Conservation (phyloP, 2,329 filamentous ascomycete species). For the Alternaria gaisen region DNA sequence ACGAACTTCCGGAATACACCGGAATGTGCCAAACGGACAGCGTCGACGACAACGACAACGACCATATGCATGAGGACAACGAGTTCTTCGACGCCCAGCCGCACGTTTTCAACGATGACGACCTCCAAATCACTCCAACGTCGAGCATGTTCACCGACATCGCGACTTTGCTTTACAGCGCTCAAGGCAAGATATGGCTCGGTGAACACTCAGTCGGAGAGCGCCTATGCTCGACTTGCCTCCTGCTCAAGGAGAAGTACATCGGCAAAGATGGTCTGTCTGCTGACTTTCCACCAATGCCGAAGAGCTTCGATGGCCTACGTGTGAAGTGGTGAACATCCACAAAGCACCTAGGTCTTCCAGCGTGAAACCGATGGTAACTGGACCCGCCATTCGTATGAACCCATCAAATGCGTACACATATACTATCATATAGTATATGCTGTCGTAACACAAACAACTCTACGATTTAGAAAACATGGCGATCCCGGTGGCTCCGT, state of each 20-base stretch:
- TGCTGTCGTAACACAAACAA: too few species aligned
- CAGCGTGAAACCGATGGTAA: neutral
- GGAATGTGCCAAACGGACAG: neutral
- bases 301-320: slow-evolving; percentile 2
- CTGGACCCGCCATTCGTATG: accelerated
- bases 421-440: too few species aligned
- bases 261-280: slow-evolving; percentile 16
- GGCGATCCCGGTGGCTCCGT: neutral
- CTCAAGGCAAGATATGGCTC: slow-evolving; percentile 22
- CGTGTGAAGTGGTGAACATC: slow-evolving; percentile 1
- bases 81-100: slow-evolving; percentile 6
- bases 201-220: neutral
- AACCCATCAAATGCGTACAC: neutral
- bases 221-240: slow-evolving; percentile 16
- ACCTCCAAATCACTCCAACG: neutral
- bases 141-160: slow-evolving; percentile 14
- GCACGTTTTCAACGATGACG: neutral
- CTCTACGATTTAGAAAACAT: neutral
- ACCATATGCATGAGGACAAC: neutral
- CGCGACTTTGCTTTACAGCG: slow-evolving; percentile 18
- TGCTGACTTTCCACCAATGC: slow-evolving; percentile 20
- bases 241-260: slow-evolving; percentile 15
- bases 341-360: neutral
- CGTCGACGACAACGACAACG: neutral
- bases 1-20: neutral